Evolutionary conservation across 2,329 filamentous ascomycete genomes (phyloP).

Genomic region (Chaetomium sp.): DNA sequence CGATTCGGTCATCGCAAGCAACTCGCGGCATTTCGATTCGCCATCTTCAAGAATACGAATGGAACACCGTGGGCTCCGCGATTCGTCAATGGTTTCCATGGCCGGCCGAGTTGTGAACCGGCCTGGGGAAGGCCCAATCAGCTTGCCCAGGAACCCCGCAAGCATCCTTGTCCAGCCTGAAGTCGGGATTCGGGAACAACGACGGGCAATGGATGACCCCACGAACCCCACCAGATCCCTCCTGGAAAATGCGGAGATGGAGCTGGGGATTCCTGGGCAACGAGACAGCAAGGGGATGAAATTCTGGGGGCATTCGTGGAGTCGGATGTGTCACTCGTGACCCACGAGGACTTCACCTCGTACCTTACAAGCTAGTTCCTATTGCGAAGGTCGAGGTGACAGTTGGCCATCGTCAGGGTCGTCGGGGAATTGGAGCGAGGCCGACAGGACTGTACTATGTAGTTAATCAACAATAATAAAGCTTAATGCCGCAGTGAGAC

Average conservation of each 20-base stretch:
- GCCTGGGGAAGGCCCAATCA: neutral
- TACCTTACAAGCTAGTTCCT: no score
- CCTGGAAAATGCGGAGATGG: constrained; percentile 10
- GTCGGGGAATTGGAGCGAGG: no score
- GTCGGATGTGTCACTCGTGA: neutral
- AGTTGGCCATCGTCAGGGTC: no score
- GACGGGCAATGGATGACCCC: neutral
- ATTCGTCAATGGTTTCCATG: constrained; percentile 16
- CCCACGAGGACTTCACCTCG: no score
- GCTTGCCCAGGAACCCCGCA: constrained; percentile 9
- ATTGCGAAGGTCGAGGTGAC: no score
- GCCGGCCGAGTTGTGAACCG: neutral
- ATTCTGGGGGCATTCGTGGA: neutral
- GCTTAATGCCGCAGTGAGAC: neutral
- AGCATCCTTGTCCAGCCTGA: constrained; percentile 13
- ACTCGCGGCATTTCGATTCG: constrained; percentile 15
- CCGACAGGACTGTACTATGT: no score
- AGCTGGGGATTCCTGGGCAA: neutral
- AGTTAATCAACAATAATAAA: no score
- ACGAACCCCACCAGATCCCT: constrained; percentile 6
- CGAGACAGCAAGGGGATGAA: neutral
- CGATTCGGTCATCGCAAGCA: constrained; percentile 14
- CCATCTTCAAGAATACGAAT: constrained; percentile 1
- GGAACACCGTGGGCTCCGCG: constrained; percentile 4
- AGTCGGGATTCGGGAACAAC: neutral